phyloP scores from a whole-genome alignment of 1,139 yeast species.

The Zygosaccharomyces pseudobailii region DNA sequence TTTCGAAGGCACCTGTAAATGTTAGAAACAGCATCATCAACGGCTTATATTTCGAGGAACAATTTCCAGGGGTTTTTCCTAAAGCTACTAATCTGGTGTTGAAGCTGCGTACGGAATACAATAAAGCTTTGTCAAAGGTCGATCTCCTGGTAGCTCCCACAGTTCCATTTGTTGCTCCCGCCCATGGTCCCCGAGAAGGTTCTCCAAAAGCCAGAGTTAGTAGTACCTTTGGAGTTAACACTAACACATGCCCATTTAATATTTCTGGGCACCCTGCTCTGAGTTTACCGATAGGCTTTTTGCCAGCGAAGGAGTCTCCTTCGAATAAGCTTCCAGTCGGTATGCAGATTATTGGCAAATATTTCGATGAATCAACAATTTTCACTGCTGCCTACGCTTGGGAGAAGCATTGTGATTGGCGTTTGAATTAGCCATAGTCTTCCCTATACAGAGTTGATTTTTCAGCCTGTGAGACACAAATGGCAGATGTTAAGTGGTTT shows the following conservation, averaged over 20 bases:
- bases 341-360: slow-evolving; percentile 48
- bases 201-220: slow-evolving; percentile 17
- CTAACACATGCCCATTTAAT: slow-evolving; percentile 38
- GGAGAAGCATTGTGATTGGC: slow-evolving; percentile 33
- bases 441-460: too few species aligned
- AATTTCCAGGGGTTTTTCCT: slow-evolving; percentile 36
- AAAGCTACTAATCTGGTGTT: slow-evolving; percentile 36
- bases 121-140: slow-evolving; percentile 30
- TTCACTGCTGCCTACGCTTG: slow-evolving; percentile 40
- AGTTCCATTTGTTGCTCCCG: slow-evolving; percentile 26
- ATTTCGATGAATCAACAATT: slow-evolving; percentile 45
- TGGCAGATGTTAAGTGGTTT: too few species aligned
- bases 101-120: slow-evolving; percentile 34
- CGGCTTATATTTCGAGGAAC: slow-evolving; percentile 29
- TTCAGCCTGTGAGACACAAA: too few species aligned
- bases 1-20: slow-evolving; percentile 31
- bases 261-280: slow-evolving; percentile 39
- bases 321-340: slow-evolving; percentile 37
- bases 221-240: slow-evolving; percentile 36
- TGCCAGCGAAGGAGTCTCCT: slow-evolving; percentile 32
- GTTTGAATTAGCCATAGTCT: slow-evolving; percentile 27
- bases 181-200: slow-evolving; percentile 10
- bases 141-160: slow-evolving; percentile 22
- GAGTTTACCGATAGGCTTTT: slow-evolving; percentile 35
- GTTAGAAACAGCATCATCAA: slow-evolving; percentile 12